Base-by-base conservation (phyloP, 257 asterid species). In the Pogostemon cablin region DNA sequence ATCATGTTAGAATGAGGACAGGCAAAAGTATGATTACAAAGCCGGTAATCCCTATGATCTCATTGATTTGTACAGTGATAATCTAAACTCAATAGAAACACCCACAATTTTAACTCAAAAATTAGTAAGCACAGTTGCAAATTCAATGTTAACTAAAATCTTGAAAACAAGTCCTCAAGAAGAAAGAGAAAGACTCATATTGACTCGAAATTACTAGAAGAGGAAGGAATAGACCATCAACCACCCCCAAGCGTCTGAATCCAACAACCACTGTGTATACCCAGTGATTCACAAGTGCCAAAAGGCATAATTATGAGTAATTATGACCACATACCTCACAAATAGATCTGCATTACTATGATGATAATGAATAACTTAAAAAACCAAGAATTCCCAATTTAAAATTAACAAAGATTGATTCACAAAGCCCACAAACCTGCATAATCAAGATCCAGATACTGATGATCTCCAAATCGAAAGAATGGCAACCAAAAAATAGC, bases 371-470 rank as follows among this genome's bases (percentile, higher is more conserved):
- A 32, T 1, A 43, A 35, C 70, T 15, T 52, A 15, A 40, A 62
- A 48, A 56, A 12, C 11, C 34, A 50, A 67, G 2, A 42, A 43
- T 17, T 3, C 12, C 74, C 46, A 73, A 48, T 35, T 68, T 9
- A 0, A 65, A 46, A 32, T 9, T 3, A 64, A 40, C 1, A 41
- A 20, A 72, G 39, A 38, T 9, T 10, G 15, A 60, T 20, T 39
- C 2, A 57, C 25, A 65, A 42, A 7, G 7, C 49, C 66, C 79
- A 79, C 87, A 52, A 67, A 80, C 88, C 88, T 84, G 72, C 68
- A 79, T 76, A 86, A 66, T 84, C 90, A 83, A 91, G 97, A 87
- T 89, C 97, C 88, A 82, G 91, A 89, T 81, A 90, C 82, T 75
- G 78, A 12, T 49, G 82, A 82, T 82, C 81, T 68, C 93, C 82